Evolutionary conservation across 345 rosid genomes (phyloP), one percentile per base, ranked within the genome.

Genomic region (Camelina neglecta): DNA sequence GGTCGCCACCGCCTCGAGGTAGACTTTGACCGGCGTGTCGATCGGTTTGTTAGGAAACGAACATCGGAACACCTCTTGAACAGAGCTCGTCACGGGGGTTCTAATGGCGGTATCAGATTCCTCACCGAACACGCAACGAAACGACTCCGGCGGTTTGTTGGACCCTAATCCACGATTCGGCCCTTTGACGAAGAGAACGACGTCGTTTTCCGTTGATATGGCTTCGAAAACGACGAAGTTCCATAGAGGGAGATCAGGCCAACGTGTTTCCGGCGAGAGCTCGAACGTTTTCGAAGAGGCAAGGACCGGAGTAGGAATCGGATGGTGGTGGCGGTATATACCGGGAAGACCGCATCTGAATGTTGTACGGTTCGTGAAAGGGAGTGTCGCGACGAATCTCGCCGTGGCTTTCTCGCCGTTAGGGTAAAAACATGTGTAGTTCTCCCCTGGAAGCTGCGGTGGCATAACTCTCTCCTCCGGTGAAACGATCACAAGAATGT

Each of bases 51-150:
- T 66, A 2, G 97, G 98, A 16, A 80, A 92, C 0, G 35, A 10
- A 47, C 98, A 94, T 53, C 98, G 78, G 84, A 94, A 88, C 7
- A 94, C 90, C 77, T 91, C 97, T 79, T 94, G 98, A 0, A 59
- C 79, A 12, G 96, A 94, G 91, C 89, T 85, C 9, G 92, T 86
- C 7, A 90, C 90, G 71, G 83, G 60, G 24, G 96, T 91, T 77
- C 31, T 86, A 6, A 85, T 72, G 73, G 86, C 77, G 56, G 45
- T 42, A 2, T 78, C 64, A 0, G 73, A 67, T 51, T 79, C 84
- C 0, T 77, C 72, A n/a, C 87, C 79, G 75, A 90, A 94, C 50
- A 91, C 86, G 81, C 98, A 94, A 35, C 65, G 77, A 54, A 90
- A 73, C 60, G 86, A 80, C n/a, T 26, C 15, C 0, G 90, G 86